Base-by-base conservation (phyloP, 2,329 filamentous ascomycete genomes). In the Phialemoniopsis sp. region DNA sequence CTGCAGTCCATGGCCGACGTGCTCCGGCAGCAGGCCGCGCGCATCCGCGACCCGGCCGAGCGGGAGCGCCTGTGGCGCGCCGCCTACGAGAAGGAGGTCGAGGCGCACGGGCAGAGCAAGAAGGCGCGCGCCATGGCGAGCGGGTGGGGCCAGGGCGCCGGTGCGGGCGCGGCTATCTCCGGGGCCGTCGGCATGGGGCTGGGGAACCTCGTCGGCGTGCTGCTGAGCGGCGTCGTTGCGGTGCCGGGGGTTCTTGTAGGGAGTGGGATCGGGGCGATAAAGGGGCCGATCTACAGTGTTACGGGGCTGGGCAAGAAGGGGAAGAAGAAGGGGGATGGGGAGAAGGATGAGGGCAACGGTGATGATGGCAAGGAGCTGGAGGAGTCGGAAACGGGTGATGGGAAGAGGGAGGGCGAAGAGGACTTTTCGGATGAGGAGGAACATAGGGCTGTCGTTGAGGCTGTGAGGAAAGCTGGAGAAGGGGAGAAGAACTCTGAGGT, bases 111-210 rank as follows among this genome's bases (percentile, higher is more conserved):
- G 5, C 35, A 42, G 21, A 42, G 40, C 40, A 42, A 42, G 32
- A 42, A 38, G 40, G 40, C 40, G 8, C 40, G 40, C 13, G 36
- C 32, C 32, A 29, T 42, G 40, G 40, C 40, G 12, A 42, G 40
- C 40, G 40, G 40, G 10, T 42, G 40, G 40, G 40, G 40, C 8
- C 40, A 42, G 40, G 40, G 40, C n/a, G 40, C 40, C 26, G 29
- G n/a, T 8, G 36, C 35, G 18, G 40, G 40, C 10, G 40, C 30
- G 8, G 40, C 35, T 4, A 38, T 42, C 10, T 29, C 30, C 29
- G 35, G 30, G 15, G 40, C 36, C 10, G 31, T 42, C 21, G 40
- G 40, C 8, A 34, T 33, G 15, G 40, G 40, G 14, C 29, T 42
- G 15, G 40, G 40, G 14, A 42, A 33, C 18, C 30, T 42, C 9